Evolutionary conservation across 2,329 filamentous ascomycete species (phyloP).

Genomic region (Cladobotryum protrusum): DNA sequence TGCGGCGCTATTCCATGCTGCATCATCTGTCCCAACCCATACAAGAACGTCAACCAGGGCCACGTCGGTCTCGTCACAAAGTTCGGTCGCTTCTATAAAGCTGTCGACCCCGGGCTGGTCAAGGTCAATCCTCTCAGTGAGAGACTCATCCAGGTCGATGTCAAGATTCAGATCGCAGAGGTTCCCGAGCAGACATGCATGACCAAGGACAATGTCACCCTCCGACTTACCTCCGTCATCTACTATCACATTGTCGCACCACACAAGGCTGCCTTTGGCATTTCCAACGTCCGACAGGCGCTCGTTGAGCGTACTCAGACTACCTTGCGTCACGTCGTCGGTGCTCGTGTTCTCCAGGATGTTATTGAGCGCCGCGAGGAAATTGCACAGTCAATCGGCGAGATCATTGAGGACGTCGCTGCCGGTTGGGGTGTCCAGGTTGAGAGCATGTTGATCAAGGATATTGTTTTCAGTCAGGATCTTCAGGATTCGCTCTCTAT

Average conservation of each 20-base stretch:
- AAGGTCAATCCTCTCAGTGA: constrained; percentile 96
- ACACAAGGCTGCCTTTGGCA: constrained; percentile 95
- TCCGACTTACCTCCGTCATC: constrained; percentile 92
- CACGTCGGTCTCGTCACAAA: constrained; percentile 94
- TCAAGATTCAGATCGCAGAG: constrained; percentile 98
- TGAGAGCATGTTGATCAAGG: constrained; percentile 98
- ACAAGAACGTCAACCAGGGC: constrained; percentile 85
- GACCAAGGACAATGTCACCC: constrained; percentile 98
- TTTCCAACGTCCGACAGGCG: constrained; percentile 90
- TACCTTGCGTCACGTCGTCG: constrained; percentile 92
- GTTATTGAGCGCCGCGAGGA: constrained; percentile 98
- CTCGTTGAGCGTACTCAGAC: constrained; percentile 97
- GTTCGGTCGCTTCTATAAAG: constrained; percentile 90
- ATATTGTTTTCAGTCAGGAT: constrained; percentile 95
- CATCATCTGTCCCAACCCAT: constrained; percentile 88
- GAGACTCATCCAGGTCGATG: constrained; percentile 83
- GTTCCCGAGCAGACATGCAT: constrained; percentile 96
- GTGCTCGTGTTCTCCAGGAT: constrained; percentile 90
- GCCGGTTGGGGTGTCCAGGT: constrained; percentile 91
- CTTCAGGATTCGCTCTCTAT: constrained; percentile 95
- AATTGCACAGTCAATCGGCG: constrained; percentile 87
- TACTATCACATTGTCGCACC: constrained; percentile 97
- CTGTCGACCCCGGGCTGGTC: constrained; percentile 92
- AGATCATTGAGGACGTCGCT: constrained; percentile 96
- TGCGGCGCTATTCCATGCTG: constrained; percentile 88